A percentile compares a stretch with the other conserved stretches of the same genome.
Conservation (phyloP, 192 early-diverging fungal species). For the Entomortierella lignicola region DNA sequence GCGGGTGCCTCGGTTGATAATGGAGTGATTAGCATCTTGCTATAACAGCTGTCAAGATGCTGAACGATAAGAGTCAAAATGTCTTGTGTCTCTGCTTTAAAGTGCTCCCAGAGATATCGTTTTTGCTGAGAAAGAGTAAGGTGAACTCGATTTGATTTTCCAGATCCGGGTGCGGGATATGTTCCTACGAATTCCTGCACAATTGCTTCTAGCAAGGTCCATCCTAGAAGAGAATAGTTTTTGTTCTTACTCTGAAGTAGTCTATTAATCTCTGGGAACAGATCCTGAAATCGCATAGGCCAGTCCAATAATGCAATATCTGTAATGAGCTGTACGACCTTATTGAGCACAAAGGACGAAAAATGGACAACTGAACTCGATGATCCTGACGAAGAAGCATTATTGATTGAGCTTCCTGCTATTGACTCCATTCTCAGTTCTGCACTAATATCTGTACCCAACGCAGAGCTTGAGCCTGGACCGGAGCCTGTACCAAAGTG, state of each 20-base stretch:
- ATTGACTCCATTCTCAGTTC: not conserved
- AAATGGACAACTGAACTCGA: not conserved
- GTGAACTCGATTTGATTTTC: constrained; percentile 22
- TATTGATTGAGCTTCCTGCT: not conserved
- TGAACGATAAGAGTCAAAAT: constrained; percentile 35
- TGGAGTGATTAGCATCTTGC: constrained; percentile 39
- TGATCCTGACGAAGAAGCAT: constrained; percentile 1
- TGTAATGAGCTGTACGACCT: constrained; percentile 41
- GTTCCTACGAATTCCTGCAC: constrained; percentile 40
- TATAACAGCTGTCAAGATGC: constrained; percentile 45
- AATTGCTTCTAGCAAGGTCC: constrained; percentile 41
- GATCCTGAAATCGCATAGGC: constrained; percentile 45
- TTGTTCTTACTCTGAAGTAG: constrained; percentile 41
- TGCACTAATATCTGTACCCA: not conserved
- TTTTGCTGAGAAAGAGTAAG: constrained; percentile 22
- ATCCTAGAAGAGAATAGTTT: constrained; percentile 35
- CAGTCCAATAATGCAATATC: constrained; percentile 49
- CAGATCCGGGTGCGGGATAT: constrained; percentile 35
- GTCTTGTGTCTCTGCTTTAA: constrained; percentile 31
- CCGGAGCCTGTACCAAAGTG: constrained; percentile 22
- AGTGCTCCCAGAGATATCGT: constrained; percentile 42
- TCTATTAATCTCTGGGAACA: constrained; percentile 38
- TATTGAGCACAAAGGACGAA: constrained; percentile 42
- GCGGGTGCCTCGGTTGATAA: constrained; percentile 44
- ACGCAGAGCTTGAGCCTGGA: not conserved